Evolutionary conservation across 768 basidiomycete species (phyloP), one percentile per base, ranked within the genome.

Genomic region (Suillus bovinus): DNA sequence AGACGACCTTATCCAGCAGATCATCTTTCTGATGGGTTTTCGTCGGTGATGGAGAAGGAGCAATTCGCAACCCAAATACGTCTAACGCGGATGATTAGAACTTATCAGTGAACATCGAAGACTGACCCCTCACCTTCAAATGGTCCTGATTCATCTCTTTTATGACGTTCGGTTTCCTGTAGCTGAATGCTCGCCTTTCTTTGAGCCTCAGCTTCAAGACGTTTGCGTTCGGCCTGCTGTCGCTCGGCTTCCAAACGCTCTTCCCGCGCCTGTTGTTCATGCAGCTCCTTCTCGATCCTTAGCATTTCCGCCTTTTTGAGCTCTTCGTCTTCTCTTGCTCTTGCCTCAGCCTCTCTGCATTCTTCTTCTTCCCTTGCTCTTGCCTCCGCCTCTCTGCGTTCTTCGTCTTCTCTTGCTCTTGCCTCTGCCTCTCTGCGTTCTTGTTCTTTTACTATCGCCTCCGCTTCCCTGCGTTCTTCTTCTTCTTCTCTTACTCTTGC

Each of bases 41-140:
- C 33, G 72, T 69, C 22, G 63, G 67, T 22, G 70, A 72, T 13
- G 71, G 68, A 13, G 75, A 71, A 31, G 81, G 74, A n/a, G 72
- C 71, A 24, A 75, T 71, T 17, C 78, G 75, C 46, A 80, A 70
- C 38, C 82, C 81, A 67, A 91, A 90, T 16, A 89, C 81, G 74
- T 90, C 89, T 87, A 56, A 14, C 29, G n/a, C 13, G 44, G 38
- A 29, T 13, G 13, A n/a, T 63, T 63, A 41, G 61, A 53, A 63
- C 33, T 52, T 27, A 50, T 17, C 36, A 36, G 46, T 47, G 38
- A 24, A 4, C 17, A 53, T n/a, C 60, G 47, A 46, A 29, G 20
- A 24, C n/a, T 27, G 33, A 2, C 17, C 38, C 63, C 72, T 6
- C 41, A 76, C 74, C 74, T 72, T 54, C 53, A 27, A 11, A 38